Evolutionary conservation across 139 green algal genomes (phyloP).

Genomic region (Coccomyxa sp.): DNA sequence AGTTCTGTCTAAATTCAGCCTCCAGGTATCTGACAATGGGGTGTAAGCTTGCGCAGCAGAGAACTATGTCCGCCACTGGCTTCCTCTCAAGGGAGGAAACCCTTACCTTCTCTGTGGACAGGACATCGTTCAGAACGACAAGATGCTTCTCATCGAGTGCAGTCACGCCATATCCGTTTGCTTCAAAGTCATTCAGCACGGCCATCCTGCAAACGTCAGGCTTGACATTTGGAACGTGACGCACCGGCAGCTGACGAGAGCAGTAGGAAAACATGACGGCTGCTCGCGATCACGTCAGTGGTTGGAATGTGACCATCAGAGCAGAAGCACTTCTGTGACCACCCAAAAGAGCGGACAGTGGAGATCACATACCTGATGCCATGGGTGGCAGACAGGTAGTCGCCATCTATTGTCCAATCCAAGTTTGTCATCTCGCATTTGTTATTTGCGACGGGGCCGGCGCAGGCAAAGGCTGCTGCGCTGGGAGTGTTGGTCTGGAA

Average conservation of each 20-base stretch:
- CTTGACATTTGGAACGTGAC: not conserved
- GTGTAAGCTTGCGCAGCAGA: too few relatives aligned
- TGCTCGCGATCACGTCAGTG: too few relatives aligned
- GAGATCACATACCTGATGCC: slow-evolving; percentile 22
- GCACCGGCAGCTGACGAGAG: not conserved
- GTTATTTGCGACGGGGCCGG: slow-evolving; percentile 76
- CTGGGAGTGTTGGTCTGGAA: slow-evolving; percentile 24
- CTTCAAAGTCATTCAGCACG: slow-evolving; percentile 94
- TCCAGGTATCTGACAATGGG: too few relatives aligned
- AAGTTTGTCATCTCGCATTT: slow-evolving; percentile 89
- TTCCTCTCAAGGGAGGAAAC: too few relatives aligned
- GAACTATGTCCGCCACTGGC: too few relatives aligned
- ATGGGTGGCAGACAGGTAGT: slow-evolving; percentile 7
- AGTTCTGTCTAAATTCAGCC: too few relatives aligned
- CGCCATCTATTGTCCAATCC: slow-evolving; percentile 71
- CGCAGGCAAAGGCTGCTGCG: slow-evolving; percentile 64
- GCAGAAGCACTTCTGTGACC: too few relatives aligned
- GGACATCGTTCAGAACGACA: slow-evolving; percentile 54
- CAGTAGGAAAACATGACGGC: too few relatives aligned
- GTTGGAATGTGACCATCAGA: too few relatives aligned
- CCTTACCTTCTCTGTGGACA: slow-evolving; percentile 31
- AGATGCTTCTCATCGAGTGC: slow-evolving; percentile 52
- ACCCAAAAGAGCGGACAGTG: too few relatives aligned
- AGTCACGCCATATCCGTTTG: slow-evolving; percentile 86
- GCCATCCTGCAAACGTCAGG: slow-evolving; percentile 29